Base-by-base conservation (phyloP, 306 rosid species). In the Sindora glabra region DNA sequence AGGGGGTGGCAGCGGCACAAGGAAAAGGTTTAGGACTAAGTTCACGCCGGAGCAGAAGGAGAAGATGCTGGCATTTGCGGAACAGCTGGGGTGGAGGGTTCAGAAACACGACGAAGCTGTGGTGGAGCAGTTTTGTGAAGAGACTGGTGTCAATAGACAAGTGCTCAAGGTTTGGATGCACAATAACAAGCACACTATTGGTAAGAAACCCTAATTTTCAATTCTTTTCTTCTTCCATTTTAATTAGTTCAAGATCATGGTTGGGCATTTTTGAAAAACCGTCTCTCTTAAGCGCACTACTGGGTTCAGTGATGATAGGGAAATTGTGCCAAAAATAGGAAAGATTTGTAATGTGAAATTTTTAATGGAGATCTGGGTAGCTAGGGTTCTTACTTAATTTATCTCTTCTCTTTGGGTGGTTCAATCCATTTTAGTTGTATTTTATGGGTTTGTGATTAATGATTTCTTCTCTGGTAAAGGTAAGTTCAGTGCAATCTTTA, bases 41-140 rank as follows among this genome's bases (percentile, higher is more conserved):
- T 90, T 90, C 65, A 82, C 79, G n/a, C 67, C 50, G 62, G 95
- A 84, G 58, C 97, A 90, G 75, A 90, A 80, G 67, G 95, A 90
- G 67, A 86, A 84, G 78, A 78, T 90, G 97, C 75, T 86, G 45
- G 84, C 45, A 64, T 90, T 90, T 50, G 89, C 90, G 10, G 95
- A 86, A 66, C 66, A 29, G 17, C 13, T 90, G 0, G 95, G 97
- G 52, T 90, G 97, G 97, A 71, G 4, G 6, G 23, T 17, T 0
- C 32, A 12, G 19, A 39, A 14, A 4, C 1, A 4, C 0, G 44
- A 48, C 9, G 30, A 49, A 8, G 66, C 64, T 0, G 40, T 36
- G 4, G 19, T 56, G 0, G 11, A 56, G 1, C 11, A 44, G 2
- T 44, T 44, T 24, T 44, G 49, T 15, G 10, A 15, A 19, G 22